phyloP scores from a whole-genome alignment of 176 grass and related monocot genomes.

The Triticum monococcum region DNA sequence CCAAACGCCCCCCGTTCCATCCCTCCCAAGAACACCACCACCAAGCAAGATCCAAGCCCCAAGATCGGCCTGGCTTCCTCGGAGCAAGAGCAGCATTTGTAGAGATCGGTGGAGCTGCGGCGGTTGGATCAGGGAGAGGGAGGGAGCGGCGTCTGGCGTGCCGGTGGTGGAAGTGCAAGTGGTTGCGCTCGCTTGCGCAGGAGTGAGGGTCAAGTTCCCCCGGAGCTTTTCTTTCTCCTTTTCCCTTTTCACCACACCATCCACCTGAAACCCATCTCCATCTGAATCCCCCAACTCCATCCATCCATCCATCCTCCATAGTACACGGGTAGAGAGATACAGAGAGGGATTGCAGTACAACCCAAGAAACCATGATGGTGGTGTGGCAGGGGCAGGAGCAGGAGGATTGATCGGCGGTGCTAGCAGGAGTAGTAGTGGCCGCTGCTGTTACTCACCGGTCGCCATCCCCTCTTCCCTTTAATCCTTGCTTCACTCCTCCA shows the following conservation, averaged over 20 bases:
- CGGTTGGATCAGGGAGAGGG: background rate
- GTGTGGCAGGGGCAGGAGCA: conserved; percentile 18
- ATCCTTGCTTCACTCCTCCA: conserved; percentile 39
- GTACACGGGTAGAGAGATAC: background rate
- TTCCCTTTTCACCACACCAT: conserved; percentile 29
- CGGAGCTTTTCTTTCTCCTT: background rate
- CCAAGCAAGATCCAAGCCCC: conserved; percentile 18
- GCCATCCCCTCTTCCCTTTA: conserved; percentile 37
- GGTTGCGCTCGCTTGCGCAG: conserved; percentile 22
- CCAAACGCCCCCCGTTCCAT: conserved; percentile 24
- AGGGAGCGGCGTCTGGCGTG: background rate
- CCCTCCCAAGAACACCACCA: conserved; percentile 10
- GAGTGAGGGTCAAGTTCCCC: conserved; percentile 42
- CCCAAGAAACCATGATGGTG: conserved; percentile 78
- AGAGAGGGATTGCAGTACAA: conserved; percentile 59
- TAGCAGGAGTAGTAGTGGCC: conserved; percentile 18
- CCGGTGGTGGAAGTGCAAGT: conserved; percentile 26
- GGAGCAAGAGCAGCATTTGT: conserved; percentile 47
- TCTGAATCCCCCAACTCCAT: conserved; percentile 27
- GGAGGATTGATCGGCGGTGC: conserved; percentile 6
- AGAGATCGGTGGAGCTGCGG: conserved; percentile 2
- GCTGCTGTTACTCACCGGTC: conserved; percentile 41
- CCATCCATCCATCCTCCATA: background rate
- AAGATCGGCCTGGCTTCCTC: background rate
- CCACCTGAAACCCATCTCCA: conserved; percentile 17